Base-by-base conservation (phyloP, 805 yeast species). In the Lachancea dasiensis region DNA sequence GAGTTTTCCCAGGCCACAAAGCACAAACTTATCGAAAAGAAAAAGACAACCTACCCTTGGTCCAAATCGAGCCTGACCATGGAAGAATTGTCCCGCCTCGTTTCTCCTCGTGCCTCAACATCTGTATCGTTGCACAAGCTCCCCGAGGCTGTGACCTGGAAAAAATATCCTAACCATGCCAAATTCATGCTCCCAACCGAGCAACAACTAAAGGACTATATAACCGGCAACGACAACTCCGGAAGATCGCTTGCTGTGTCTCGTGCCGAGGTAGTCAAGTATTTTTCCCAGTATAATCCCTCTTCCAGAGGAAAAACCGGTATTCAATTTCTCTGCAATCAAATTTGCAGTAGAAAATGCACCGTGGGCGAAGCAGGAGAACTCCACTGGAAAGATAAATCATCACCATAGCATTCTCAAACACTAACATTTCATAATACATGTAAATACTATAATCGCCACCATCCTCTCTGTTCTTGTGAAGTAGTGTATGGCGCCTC, bases 161-260 rank as follows among this genome's bases (percentile, higher is more conserved):
- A 52, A 23, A 62, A 69, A 45, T 72, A 75, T 52, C 69, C 70
- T 16, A 49, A 51, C 27, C 63, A 58, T 30, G 22, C 39, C 19
- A 50, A 47, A 32, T 81, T 77, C 71, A 95, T 95, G 21, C 69
- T 92, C 48, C 97, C 97, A 36, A 67, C 75, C 9, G 86, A 83
- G 60, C 45, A 57, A 25, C 82, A 77, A 43, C 69, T 90, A 40
- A 73, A 72, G 51, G 65, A 67, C 35, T 85, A 73, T 59, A 75
- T 89, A 39, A 75, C 76, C 21, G 94, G 95, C 14, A 70, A 71
- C 40, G 85, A 77, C 56, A 77, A 77, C 17, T 63, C 77, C n/a
- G 69, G 72, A 45, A 71, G 84, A 52, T 70, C 79, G 28, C 79
- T 72, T 57, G 77, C 82, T 56, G 81, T 80, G 13, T 78, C 90